phyloP scores from a whole-genome alignment of 495 filamentous ascomycete genomes.

The Extremus antarcticus region DNA sequence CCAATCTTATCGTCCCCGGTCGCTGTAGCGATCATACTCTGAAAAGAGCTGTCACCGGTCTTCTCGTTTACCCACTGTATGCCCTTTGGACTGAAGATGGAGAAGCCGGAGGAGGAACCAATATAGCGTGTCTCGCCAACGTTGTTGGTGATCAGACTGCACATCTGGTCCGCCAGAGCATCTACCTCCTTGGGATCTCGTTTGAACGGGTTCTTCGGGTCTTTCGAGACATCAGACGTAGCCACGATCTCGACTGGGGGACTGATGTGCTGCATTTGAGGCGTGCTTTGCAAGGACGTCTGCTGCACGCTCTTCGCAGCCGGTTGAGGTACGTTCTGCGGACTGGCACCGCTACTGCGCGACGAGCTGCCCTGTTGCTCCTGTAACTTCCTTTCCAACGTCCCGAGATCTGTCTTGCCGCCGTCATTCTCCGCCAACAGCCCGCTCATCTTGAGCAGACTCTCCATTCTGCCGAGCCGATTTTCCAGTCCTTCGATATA shows the following conservation, averaged over 20 bases:
- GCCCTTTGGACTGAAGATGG: conserved; percentile 94
- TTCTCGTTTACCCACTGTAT: conserved; percentile 99
- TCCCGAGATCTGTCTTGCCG: conserved; percentile 79
- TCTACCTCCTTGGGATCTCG: conserved; percentile 59
- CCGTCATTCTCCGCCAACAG: conserved; percentile 79
- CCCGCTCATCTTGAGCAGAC: conserved; percentile 73
- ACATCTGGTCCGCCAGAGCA: conserved; percentile 96
- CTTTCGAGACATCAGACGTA: background rate
- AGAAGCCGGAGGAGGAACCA: conserved; percentile 94
- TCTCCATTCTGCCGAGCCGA: conserved; percentile 86
- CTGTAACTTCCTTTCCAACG: conserved; percentile 68
- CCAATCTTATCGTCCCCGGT: conserved; percentile 70
- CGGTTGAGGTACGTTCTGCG: conserved; percentile 14
- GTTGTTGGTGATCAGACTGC: conserved; percentile 94
- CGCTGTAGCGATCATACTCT: conserved; percentile 83
- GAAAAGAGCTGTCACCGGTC: conserved; percentile 87
- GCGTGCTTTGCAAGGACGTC: background rate
- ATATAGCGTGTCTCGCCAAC: conserved; percentile 94
- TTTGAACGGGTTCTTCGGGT: conserved; percentile 4
- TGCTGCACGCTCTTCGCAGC: conserved; percentile 29
- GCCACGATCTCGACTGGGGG: background rate
- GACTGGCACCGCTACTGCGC: conserved; percentile 11
- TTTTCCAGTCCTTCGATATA: conserved; percentile 98
- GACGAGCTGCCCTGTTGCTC: conserved; percentile 43
- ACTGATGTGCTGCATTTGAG: background rate